These are phyloP conservation scores for Lablab purpureus DNA, from an alignment of 306 rosid genomes.

Conservation along the genomic window DNA sequence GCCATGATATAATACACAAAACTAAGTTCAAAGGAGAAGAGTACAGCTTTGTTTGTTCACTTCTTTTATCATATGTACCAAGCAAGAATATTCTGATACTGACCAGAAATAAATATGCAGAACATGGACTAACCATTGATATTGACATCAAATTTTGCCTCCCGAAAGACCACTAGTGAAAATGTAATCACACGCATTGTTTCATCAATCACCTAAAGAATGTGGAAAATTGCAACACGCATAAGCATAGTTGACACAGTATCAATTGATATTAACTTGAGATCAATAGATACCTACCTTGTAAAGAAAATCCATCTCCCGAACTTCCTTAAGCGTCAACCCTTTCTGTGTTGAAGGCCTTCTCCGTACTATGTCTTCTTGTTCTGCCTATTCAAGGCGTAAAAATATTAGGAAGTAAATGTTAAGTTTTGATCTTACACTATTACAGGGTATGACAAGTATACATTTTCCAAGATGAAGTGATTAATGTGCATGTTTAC, in stretches of 20 bases:
- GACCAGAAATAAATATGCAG: neutral
- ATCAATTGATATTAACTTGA: neutral
- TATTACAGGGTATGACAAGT: neutral
- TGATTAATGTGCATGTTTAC: neutral
- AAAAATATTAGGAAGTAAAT: neutral
- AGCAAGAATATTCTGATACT: constrained; percentile 15
- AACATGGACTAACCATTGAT: constrained; percentile 63
- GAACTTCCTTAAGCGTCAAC: constrained; percentile 70
- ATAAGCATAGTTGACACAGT: neutral
- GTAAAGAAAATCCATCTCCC: constrained; percentile 81
- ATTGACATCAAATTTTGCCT: constrained; percentile 78
- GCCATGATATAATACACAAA: constrained; percentile 11
- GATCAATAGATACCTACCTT: constrained; percentile 53
- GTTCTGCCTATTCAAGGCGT: constrained; percentile 69
- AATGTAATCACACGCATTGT: constrained; percentile 80
- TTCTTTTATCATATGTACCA: constrained; percentile 11
- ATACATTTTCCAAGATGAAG: neutral
- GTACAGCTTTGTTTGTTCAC: neutral
- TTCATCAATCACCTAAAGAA: constrained; percentile 82
- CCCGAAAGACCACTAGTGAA: constrained; percentile 78
- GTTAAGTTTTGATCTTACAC: neutral
- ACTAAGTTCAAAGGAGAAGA: neutral
- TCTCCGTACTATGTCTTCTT: constrained; percentile 66
- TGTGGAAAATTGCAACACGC: neutral
- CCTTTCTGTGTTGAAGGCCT: constrained; percentile 73